Evolutionary conservation across 208 protist species (phyloP), one percentile per base, ranked within the genome.

Genomic region (Endotrypanum monterogeii): DNA sequence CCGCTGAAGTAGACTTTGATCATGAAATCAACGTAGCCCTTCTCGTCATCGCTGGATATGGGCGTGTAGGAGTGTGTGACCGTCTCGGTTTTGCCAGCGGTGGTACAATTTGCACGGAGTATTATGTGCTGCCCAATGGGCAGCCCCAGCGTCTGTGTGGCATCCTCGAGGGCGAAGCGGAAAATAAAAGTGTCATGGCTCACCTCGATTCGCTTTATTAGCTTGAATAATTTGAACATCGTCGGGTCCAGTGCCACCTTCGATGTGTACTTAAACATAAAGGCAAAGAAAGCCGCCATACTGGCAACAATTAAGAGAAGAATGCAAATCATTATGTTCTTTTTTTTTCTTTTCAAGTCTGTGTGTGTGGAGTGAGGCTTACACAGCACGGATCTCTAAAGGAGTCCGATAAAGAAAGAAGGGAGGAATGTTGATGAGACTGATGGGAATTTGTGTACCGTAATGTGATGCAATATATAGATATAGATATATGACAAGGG

Each of bases 1-100:
- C 87, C 87, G 30, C 84, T 83, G 54, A 92, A 90, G 87, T 98
- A 98, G 35, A 98, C 88, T 79, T 98, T 98, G 66, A 98, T 87
- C 48, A 98, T 84, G 58, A 98, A 92, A 63, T 98, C 95, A 8
- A 98, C 93, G 80, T 93, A 90, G 66, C 95, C 96, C 62, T 88
- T 75, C 32, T 97, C 91, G 46, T 95, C 92, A 67, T 98, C 87
- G 48, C 82, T 89, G 20, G 85, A 89, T 67, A 96, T 93, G 55
- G 96, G 96, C 5, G 96, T 98, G 87, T 98, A 98, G 48, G 92
- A 79, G 76, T 98, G 90, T 55, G 88, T 70, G 7, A 85, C 81
- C 44, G 83, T 74, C 71, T 96, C 85, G 35, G 78, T 67, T 61
- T 91, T 88, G 30, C 79, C 84, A 8, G 44, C 76, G 30, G 54